A percentile compares a stretch with the other conserved stretches of the same genome.
Evolutionary conservation across 257 asterid genomes (phyloP).

Genomic region (Phtheirospermum japonicum): DNA sequence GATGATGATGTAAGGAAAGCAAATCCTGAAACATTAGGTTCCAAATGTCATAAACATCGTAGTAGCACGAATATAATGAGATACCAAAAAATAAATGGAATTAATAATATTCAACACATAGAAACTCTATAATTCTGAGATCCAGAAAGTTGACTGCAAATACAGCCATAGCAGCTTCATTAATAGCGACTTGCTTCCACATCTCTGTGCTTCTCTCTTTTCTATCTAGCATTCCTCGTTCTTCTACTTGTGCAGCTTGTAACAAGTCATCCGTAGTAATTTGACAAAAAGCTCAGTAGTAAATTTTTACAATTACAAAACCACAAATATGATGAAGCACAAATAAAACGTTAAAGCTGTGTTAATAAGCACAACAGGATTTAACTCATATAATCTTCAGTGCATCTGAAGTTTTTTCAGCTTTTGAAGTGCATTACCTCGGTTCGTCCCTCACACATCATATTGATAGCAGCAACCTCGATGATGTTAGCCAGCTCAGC

Average conservation of each 20-base stretch:
- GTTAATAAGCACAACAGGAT: not conserved
- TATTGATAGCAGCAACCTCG: slow-evolving; percentile 90
- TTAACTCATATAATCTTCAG: not conserved
- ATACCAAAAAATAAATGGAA: slow-evolving; percentile 10
- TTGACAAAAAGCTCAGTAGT: no score
- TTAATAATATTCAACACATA: slow-evolving; percentile 35
- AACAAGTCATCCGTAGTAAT: slow-evolving; percentile 92
- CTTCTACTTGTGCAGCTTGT: slow-evolving; percentile 99
- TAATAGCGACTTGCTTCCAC: slow-evolving; percentile 94
- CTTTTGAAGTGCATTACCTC: slow-evolving; percentile 57
- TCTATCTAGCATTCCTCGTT: slow-evolving; percentile 81
- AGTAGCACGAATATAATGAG: slow-evolving; percentile 6
- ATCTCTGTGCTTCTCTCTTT: slow-evolving; percentile 85
- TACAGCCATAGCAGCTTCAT: slow-evolving; percentile 90
- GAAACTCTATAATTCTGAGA: slow-evolving; percentile 79
- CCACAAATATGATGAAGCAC: no score
- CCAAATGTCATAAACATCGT: not conserved
- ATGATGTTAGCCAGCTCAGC: slow-evolving; percentile 95
- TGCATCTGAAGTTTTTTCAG: not conserved
- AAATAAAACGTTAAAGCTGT: no score
- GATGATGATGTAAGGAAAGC: no score
- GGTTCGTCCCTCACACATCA: slow-evolving; percentile 89
- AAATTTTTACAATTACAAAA: no score
- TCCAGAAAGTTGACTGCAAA: slow-evolving; percentile 92
- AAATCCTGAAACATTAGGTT: not conserved